Percentiles rank a stretch among this genome's conserved stretches.
Conservation (phyloP, 2,329 filamentous ascomycete species). For the Fusarium pininemorale region DNA sequence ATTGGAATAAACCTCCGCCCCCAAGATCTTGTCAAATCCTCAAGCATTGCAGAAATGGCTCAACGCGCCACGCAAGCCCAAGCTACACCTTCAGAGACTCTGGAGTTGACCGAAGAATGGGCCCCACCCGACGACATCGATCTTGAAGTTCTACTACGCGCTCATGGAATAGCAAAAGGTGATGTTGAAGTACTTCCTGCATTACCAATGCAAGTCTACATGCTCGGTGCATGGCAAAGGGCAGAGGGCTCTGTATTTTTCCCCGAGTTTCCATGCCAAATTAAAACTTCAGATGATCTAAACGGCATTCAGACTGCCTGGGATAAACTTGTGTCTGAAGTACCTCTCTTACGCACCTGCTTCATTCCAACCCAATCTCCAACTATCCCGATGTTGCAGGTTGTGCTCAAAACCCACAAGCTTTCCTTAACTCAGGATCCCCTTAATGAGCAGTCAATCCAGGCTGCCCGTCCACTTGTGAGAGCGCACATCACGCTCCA, state of each 20-base stretch:
- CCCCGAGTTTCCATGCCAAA: conserved; percentile 72
- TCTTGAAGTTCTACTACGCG: conserved; percentile 48
- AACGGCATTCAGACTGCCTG: conserved; percentile 67
- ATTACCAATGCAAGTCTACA: conserved; percentile 81
- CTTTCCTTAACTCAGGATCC: conserved; percentile 1
- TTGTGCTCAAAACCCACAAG: conserved; percentile 54
- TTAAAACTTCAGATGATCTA: conserved; percentile 52
- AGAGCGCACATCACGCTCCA: conserved; percentile 12
- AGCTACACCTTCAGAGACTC: neutral
- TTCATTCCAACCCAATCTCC: conserved; percentile 64
- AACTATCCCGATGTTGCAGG: conserved; percentile 68
- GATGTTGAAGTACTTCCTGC: conserved; percentile 73
- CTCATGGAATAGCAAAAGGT: conserved; percentile 51
- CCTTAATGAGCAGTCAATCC: neutral
- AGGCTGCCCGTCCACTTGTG: conserved; percentile 18
- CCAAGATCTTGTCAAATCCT: conserved; percentile 74
- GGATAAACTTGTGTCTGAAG: conserved; percentile 62
- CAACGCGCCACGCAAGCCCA: conserved; percentile 8
- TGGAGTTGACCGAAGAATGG: conserved; percentile 36
- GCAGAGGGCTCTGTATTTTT: conserved; percentile 75
- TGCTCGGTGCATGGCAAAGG: conserved; percentile 80
- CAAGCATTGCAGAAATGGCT: conserved; percentile 73
- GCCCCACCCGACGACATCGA: conserved; percentile 51
- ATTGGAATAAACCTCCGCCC: conserved; percentile 70
- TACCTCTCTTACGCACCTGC: conserved; percentile 74